phyloP scores from a whole-genome alignment of 2,329 filamentous ascomycete species.

The Microdochium paspali region DNA sequence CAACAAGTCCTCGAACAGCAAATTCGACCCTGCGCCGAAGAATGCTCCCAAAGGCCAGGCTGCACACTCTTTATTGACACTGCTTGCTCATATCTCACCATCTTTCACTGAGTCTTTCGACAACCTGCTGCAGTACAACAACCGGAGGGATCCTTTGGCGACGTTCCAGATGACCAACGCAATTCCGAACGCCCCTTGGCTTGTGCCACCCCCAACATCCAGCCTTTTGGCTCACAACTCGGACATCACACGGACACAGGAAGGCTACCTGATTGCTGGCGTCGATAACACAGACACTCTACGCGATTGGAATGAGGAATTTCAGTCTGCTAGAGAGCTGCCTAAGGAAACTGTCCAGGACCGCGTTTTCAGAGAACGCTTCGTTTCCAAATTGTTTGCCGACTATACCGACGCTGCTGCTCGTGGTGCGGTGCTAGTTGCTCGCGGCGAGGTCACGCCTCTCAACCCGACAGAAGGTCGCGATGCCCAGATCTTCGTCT shows the following conservation, averaged over 20 bases:
- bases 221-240: slow-evolving; percentile 61
- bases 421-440: slow-evolving; percentile 83
- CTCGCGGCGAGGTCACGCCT: slow-evolving; percentile 82
- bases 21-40: slow-evolving; percentile 85
- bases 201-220: slow-evolving; percentile 62
- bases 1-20: slow-evolving; percentile 90
- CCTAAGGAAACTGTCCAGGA: slow-evolving; percentile 92
- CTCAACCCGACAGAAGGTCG: slow-evolving; percentile 87
- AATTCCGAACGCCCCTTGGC: slow-evolving; percentile 85
- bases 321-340: slow-evolving; percentile 91
- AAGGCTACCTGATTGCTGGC: slow-evolving; percentile 82
- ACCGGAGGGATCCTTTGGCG: slow-evolving; percentile 75
- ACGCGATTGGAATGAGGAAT: slow-evolving; percentile 98
- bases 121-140: slow-evolving; percentile 75
- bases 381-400: slow-evolving; percentile 92
- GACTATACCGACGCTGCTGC: slow-evolving; percentile 96
- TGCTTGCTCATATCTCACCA: slow-evolving; percentile 72
- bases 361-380: slow-evolving; percentile 85
- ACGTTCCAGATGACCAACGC: slow-evolving; percentile 96
- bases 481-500: slow-evolving; percentile 97
- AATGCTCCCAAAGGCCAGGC: slow-evolving; percentile 67
- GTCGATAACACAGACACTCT: slow-evolving; percentile 91
- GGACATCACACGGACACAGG: slow-evolving; percentile 83
- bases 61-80: slow-evolving; percentile 76
- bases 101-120: slow-evolving; percentile 72